Percentiles rank a stretch among this genome's conserved stretches.
Evolutionary conservation across 306 rosid species (phyloP).

Genomic region (Gastrolobium bilobum): DNA sequence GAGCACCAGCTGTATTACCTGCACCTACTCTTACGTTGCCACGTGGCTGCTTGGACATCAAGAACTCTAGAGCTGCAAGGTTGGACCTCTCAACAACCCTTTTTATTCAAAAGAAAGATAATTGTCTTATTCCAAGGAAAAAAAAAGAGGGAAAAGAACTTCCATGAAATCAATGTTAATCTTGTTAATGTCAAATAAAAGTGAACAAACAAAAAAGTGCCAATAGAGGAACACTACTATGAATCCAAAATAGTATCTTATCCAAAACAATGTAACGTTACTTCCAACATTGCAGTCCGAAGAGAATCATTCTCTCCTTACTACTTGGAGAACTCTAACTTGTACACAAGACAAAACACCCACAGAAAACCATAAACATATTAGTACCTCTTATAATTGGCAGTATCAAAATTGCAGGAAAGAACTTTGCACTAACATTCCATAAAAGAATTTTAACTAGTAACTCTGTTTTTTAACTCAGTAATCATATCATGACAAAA

Average conservation of each 20-base stretch:
- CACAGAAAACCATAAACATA: neutral
- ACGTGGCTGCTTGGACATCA: slow-evolving; percentile 96
- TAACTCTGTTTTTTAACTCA: neutral
- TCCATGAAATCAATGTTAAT: neutral
- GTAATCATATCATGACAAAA: neutral
- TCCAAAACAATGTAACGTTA: neutral
- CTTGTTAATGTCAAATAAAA: neutral
- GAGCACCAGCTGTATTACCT: slow-evolving; percentile 67
- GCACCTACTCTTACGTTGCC: slow-evolving; percentile 88
- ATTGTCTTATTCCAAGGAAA: neutral
- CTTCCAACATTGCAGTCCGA: neutral
- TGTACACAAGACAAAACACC: neutral
- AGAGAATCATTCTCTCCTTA: neutral
- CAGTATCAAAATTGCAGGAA: neutral
- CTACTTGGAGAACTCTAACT: slow-evolving; percentile 3
- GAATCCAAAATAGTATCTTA: neutral
- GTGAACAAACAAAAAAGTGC: neutral
- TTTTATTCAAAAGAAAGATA: slow-evolving; percentile 29
- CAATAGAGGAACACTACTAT: neutral
- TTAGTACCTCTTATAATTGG: slow-evolving; percentile 22
- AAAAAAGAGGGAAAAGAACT: neutral
- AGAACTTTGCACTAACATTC: neutral
- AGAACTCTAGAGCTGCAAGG: slow-evolving; percentile 90
- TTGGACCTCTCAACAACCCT: slow-evolving; percentile 85
- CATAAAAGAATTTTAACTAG: neutral